Base-by-base conservation (phyloP, 768 basidiomycete species). In the Tylopilus sp. region DNA sequence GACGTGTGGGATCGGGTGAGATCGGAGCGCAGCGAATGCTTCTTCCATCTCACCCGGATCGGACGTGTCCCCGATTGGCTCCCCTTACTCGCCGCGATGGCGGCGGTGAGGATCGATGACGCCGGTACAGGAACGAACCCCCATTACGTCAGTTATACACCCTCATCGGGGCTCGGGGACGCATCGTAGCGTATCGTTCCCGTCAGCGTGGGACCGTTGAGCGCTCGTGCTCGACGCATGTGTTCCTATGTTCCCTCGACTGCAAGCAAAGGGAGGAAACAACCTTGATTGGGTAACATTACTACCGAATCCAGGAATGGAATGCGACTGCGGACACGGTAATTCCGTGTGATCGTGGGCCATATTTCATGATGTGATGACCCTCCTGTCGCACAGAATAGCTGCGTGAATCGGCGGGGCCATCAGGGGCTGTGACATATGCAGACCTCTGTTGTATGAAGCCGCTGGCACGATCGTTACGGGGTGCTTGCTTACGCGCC, bases 41-140 rank as follows among this genome's bases (percentile, higher is more conserved):
- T 36, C 17, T 9, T 5, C n/a, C n/a, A n/a, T 19, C 4, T 36
- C 34, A n/a, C 16, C n/a, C 45, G 33, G 45, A 48, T 44, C 45
- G 44, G 30, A 33, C 21, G 31, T 38, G 30, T 33, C 31, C 11
- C 17, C 34, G 57, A 56, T 63, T 63, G 57, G 54, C 25, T 21
- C 38, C 54, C 45, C 40, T 42, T 16, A 22, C 21, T 33, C 29
- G 16, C 33, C 28, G 38, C 49, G 49, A 49, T 38, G 19, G 33
- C 56, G 60, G 63, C 60, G 60, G 63, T 56, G 53, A 51, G 54
- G 41, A 54, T 60, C 60, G 64, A 64, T 66, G 64, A 66, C 64
- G 61, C 61, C 61, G 60, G 63, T 64, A 61, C 61, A 62, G 25
- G 48, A 56, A 57, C 53, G 58, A 40, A 48, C 24, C 22, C 4